These are phyloP conservation scores for Colletotrichum agaves DNA, from an alignment of 2,329 filamentous ascomycete species.

Conservation along the genomic window DNA sequence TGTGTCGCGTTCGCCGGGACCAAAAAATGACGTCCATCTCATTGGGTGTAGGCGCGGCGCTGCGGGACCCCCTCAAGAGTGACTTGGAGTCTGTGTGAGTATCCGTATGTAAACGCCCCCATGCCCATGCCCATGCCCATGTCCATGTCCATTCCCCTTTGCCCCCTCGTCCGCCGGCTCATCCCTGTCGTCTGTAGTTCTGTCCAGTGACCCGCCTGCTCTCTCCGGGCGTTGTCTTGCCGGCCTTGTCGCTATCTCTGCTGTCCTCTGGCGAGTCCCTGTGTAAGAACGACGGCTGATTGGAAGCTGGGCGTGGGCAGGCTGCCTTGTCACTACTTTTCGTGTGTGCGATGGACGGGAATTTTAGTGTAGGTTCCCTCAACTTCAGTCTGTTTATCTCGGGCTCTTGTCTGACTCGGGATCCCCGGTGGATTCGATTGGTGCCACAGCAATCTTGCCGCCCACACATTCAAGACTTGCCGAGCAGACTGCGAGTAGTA, in stretches of 20 bases:
- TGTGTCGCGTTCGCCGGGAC: constrained; percentile 37
- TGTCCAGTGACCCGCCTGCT: not conserved
- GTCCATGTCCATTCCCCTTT: constrained; percentile 22
- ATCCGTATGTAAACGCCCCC: constrained; percentile 15
- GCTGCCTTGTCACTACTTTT: constrained; percentile 2
- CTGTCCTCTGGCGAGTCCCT: constrained; percentile 7
- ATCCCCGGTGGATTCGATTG: constrained; percentile 31
- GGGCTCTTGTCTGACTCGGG: constrained; percentile 33
- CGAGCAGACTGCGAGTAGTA: constrained; percentile 13
- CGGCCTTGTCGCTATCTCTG: constrained; percentile 9
- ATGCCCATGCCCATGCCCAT: constrained; percentile 25
- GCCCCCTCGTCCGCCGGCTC: constrained; percentile 4
- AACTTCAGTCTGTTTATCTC: constrained; percentile 30
- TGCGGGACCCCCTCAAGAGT: constrained; percentile 18
- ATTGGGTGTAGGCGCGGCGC: constrained; percentile 22
- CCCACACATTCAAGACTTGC: constrained; percentile 32
- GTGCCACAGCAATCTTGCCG: constrained; percentile 36
- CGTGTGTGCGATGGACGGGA: not conserved
- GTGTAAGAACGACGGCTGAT: not conserved
- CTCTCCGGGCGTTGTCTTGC: not conserved
- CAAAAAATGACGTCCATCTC: constrained; percentile 34
- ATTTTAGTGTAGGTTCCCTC: constrained; percentile 31
- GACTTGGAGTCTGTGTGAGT: not conserved
- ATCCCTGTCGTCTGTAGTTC: constrained; percentile 17
- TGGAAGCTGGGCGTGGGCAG: constrained; percentile 16